Conservation (phyloP, 495 filamentous ascomycete genomes). For the Hypoxylon perforatum region DNA sequence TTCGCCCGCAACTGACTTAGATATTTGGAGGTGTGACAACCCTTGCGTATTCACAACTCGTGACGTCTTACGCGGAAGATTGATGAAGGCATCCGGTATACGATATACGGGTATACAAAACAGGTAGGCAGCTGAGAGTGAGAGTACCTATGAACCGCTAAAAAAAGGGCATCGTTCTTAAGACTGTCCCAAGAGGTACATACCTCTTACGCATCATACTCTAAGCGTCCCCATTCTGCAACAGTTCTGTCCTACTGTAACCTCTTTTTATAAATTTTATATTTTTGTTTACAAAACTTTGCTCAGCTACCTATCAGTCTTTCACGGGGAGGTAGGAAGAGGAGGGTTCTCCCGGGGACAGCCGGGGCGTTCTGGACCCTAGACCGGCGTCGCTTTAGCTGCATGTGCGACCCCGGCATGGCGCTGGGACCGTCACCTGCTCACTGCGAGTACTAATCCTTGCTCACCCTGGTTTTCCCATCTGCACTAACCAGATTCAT, state of each 20-base stretch:
- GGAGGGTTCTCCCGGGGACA: constrained; percentile 8
- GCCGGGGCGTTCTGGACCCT: constrained; percentile 3
- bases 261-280: not conserved
- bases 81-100: not conserved
- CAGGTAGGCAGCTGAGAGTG: not conserved
- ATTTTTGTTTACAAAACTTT: constrained; percentile 7
- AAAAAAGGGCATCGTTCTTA: no score
- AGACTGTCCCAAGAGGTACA: constrained; percentile 14
- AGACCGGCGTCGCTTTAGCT: constrained; percentile 26
- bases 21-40: constrained; percentile 14
- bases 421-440: constrained; percentile 39
- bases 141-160: no score
- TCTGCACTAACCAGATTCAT: constrained; percentile 27
- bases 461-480: not conserved
- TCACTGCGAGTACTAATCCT: constrained; percentile 20
- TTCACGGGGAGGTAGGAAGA: constrained; percentile 10
- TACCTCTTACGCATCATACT: no score
- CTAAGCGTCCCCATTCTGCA: constrained; percentile 5
- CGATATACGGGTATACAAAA: not conserved
- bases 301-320: constrained; percentile 13
- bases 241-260: constrained; percentile 11
- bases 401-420: constrained; percentile 32
- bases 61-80: constrained; percentile 20
- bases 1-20: not conserved
- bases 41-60: constrained; percentile 17